Base-by-base conservation (phyloP, 2,329 filamentous ascomycete genomes). In the Clarireedia homoeocarpa region DNA sequence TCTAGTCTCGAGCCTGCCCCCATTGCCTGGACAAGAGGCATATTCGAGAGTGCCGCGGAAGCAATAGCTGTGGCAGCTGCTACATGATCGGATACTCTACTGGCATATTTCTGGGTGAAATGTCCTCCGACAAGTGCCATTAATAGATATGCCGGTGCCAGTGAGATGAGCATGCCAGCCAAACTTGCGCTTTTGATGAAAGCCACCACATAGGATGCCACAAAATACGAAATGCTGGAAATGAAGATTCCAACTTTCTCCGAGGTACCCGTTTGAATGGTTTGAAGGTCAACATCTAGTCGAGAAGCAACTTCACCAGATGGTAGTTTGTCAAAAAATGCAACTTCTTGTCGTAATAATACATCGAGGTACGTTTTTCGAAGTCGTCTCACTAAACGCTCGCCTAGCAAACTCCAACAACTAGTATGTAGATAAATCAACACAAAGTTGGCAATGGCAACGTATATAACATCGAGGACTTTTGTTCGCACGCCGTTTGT, bases 351-450 rank as follows among this genome's bases (percentile, higher is more conserved):
- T 47, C 73, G 70, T 5, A 82, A 68, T 6, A 82, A 64, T 46
- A 73, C 76, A 44, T 73, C 67, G 4, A 83, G 67, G 59, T 81
- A 82, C 23, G 66, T 69, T 60, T 79, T 75, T 45, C 80, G 77
- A 27, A 83, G 67, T 40, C 80, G 71, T 58, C 77, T 76, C 14
- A 76, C 76, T 4, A 84, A 70, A 2, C 79, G 74, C 58, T 77
- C 77, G 15, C 80, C 79, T 51, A 72, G 70, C 56, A 82, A 67
- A 58, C 72, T 81, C 79, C 79, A 84, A 62, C 78, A 84, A 9
- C 80, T 72, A 36, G 83, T 75, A 65, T 88, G 81, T 53, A 76
- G 70, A 67, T 88, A 89, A 61, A 88, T 85, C 55, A 80, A 71
- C 39, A 76, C 73, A 61, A 88, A 84, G 58, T 80, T 78, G 24